These are phyloP conservation scores for Ustilago xerochloae DNA, from an alignment of 1,284 basidiomycete species.

Conservation along the genomic window DNA sequence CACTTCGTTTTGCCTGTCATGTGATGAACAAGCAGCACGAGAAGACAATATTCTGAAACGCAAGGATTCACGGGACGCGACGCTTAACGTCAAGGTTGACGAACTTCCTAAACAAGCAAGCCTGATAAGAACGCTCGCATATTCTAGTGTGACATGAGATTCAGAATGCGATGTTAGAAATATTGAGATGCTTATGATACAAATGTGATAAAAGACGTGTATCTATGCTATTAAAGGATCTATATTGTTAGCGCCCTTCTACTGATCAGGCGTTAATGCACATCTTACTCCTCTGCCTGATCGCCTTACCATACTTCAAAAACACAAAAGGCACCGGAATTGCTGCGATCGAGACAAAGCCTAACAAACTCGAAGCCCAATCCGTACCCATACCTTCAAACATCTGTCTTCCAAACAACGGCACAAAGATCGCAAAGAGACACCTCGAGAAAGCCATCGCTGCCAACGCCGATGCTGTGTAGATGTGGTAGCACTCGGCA, in stretches of 20 bases:
- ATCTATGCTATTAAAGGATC: not conserved
- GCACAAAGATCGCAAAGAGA: slow-evolving; percentile 46
- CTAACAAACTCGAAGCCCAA: slow-evolving; percentile 35
- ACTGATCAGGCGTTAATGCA: slow-evolving; percentile 29
- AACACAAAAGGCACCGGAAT: slow-evolving; percentile 47
- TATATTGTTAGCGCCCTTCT: not conserved
- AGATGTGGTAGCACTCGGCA: slow-evolving; percentile 47
- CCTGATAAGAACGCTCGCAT: no score
- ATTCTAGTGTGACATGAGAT: no score
- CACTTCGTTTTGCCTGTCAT: slow-evolving; percentile 1
- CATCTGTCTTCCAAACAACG: slow-evolving; percentile 40
- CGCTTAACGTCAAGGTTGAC: no score
- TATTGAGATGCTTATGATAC: slow-evolving; percentile 17
- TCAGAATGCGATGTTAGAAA: no score
- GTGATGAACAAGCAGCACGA: no score
- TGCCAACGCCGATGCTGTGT: slow-evolving; percentile 43
- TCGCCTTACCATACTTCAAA: slow-evolving; percentile 36
- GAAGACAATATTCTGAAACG: no score
- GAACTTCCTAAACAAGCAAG: no score
- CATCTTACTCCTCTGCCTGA: slow-evolving; percentile 39
- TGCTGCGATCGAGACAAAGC: slow-evolving; percentile 23
- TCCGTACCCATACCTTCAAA: slow-evolving; percentile 26
- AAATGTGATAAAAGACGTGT: not conserved
- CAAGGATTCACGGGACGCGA: no score
- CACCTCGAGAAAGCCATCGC: slow-evolving; percentile 50